phyloP scores from a whole-genome alignment of 495 filamentous ascomycete genomes.

The Tuber melanosporum region DNA sequence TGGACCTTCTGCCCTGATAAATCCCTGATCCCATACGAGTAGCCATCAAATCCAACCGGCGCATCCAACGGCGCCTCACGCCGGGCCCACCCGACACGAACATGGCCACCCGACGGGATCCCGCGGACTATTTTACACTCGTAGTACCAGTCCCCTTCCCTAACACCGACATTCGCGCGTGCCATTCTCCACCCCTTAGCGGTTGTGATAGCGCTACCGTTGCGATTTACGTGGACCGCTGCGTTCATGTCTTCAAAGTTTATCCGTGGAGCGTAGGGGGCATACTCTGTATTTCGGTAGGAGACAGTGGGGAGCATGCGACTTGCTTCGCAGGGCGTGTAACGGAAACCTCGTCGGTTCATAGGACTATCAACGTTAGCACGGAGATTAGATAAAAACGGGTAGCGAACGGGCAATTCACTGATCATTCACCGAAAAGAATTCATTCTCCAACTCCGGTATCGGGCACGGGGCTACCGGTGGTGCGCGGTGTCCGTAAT shows the following conservation, averaged over 20 bases:
- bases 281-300: conserved; percentile 78
- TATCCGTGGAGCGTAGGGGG: conserved; percentile 72
- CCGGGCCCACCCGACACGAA: conserved; percentile 83
- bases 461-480: conserved; percentile 28
- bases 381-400: conserved; percentile 39
- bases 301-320: conserved; percentile 78
- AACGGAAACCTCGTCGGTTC: conserved; percentile 60
- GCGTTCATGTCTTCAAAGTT: conserved; percentile 87
- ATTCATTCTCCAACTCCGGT: conserved; percentile 43
- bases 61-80: conserved; percentile 74
- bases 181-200: conserved; percentile 78
- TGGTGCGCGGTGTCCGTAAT: conserved; percentile 38
- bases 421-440: conserved; percentile 61
- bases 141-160: conserved; percentile 91
- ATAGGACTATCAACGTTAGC: conserved; percentile 63
- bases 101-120: conserved; percentile 58
- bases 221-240: conserved; percentile 61
- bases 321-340: conserved; percentile 85
- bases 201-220: conserved; percentile 58
- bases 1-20: conserved; percentile 84
- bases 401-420: conserved; percentile 43
- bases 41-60: conserved; percentile 91
- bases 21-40: conserved; percentile 91
- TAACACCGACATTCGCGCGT: conserved; percentile 79
- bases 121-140: conserved; percentile 82